Base-by-base conservation (phyloP, 805 yeast genomes). In the Metahyphopichia silvanorum region DNA sequence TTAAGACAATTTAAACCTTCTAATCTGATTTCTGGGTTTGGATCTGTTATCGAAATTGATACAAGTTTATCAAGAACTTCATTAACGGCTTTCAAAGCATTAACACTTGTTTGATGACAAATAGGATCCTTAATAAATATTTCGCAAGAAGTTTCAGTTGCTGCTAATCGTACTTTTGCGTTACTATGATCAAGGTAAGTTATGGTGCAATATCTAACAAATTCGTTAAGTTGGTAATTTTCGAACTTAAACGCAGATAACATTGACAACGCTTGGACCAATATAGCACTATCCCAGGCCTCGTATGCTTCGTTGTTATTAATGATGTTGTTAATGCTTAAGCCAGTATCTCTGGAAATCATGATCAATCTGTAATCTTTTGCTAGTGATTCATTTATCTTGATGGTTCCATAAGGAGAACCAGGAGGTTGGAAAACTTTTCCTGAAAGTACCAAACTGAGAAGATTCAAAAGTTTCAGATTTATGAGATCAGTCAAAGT, bases 1-100 rank as follows among this genome's bases (percentile, higher is more conserved):
- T 57, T 51, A 23, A 94, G 64, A 28, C 88, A 74, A 32, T 73
- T 72, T 36, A 93, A 63, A 1, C 91, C 87, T 40, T 85, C 89
- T 7, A 85, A 61, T 35, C 99, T 68, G 20, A 91, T 86, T 37
- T 89, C 97, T 2, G 91, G 76, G 3, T 76, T 76, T 0, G 95
- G 86, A 46, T 93, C 99, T 0, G 96, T 84, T 10, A 91, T 83
- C 2, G 95, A 87, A 6, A 87, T 71, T 0, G 95, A 77, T 22
- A 93, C 60, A 13, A 93, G 64, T 52, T 84, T 85, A 36, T 82
- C 86, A 27, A 94, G 65, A 1, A 93, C 94, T 37, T 86, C 88
- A 34, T 86, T 78, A 2, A 89, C 95, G 0, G 95, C 86, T 38
- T 74, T 74, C 33, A 91, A 65, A 0, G 97, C 83, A 54, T 85